Percentiles rank a stretch among this genome's conserved stretches.
Conservation (phyloP, 2,329 filamentous ascomycete genomes). For the Akanthomyces dipterigenus region DNA sequence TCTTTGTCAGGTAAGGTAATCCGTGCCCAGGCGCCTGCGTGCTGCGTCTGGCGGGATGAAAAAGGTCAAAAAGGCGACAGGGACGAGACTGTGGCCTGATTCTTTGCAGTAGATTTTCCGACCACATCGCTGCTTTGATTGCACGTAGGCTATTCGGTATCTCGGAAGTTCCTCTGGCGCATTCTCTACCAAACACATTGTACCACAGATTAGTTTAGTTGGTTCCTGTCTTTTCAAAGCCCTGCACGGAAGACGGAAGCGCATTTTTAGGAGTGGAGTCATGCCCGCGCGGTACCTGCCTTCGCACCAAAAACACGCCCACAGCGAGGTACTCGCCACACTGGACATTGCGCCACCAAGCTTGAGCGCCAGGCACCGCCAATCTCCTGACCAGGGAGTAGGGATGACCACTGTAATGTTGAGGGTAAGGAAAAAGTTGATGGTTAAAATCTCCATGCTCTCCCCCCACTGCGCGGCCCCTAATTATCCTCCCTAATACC, state of each 20-base stretch:
- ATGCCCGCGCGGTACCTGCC: background rate
- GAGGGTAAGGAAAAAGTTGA: background rate
- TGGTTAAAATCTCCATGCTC: slow-evolving; percentile 9
- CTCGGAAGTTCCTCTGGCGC: too few relatives aligned
- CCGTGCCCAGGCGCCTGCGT: too few relatives aligned
- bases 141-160: too few relatives aligned
- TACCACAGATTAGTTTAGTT: too few relatives aligned
- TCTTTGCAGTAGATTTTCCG: background rate
- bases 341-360: background rate
- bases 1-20: too few relatives aligned
- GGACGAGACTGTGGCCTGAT: background rate
- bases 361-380: background rate
- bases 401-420: background rate
- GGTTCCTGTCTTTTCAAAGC: too few relatives aligned
- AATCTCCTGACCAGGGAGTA: background rate
- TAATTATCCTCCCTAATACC: slow-evolving; percentile 5
- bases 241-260: slow-evolving; percentile 3
- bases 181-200: too few relatives aligned
- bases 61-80: background rate
- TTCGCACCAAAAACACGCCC: background rate
- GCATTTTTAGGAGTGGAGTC: background rate
- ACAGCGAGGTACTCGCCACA: background rate
- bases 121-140: background rate
- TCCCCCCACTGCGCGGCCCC: slow-evolving; percentile 11
- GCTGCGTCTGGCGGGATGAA: too few relatives aligned